Conservation (phyloP, 2,329 filamentous ascomycete species). For the Cytospora schulzeri region DNA sequence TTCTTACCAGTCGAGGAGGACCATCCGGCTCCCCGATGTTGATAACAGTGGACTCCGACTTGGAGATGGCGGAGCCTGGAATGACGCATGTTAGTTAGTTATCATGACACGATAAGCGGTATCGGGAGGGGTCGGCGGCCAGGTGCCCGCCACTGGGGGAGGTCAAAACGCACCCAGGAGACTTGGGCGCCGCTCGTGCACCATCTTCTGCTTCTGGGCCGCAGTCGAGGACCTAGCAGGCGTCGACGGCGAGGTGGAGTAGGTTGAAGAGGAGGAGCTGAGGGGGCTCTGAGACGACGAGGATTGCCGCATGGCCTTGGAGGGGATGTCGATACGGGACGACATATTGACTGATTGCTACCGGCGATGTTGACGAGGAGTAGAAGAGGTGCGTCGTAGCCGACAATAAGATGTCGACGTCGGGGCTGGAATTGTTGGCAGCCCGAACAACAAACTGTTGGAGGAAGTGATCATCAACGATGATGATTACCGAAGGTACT, state of each 20-base stretch:
- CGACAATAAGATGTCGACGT: conserved; percentile 2
- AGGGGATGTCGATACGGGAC: conserved; percentile 71
- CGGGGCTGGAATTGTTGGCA: conserved; percentile 12
- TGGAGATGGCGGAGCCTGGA: conserved; percentile 69
- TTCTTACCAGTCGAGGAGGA: conserved; percentile 68
- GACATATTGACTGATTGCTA: conserved; percentile 51
- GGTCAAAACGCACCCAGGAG: conserved; percentile 56
- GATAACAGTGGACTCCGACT: conserved; percentile 78
- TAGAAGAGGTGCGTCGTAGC: neutral
- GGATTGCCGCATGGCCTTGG: conserved; percentile 42
- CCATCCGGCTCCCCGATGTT: conserved; percentile 76
- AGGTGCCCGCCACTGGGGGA: neutral
- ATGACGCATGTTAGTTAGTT: conserved; percentile 30
- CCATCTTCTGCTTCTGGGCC: conserved; percentile 44
- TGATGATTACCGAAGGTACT: neutral
- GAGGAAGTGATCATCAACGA: conserved; percentile 21
- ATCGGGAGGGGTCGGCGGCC: neutral
- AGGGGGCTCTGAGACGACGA: conserved; percentile 44
- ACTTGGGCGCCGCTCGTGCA: conserved; percentile 61
- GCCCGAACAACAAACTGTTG: conserved; percentile 20
- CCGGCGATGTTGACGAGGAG: conserved; percentile 19
- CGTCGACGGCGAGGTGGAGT: conserved; percentile 58
- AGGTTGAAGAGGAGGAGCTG: conserved; percentile 57
- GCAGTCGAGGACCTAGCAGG: conserved; percentile 47
- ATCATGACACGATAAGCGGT: conserved; percentile 12